These are phyloP conservation scores for Aspergillus pseudoglaucus DNA, from an alignment of 2,329 filamentous ascomycete genomes.

Conservation along the genomic window DNA sequence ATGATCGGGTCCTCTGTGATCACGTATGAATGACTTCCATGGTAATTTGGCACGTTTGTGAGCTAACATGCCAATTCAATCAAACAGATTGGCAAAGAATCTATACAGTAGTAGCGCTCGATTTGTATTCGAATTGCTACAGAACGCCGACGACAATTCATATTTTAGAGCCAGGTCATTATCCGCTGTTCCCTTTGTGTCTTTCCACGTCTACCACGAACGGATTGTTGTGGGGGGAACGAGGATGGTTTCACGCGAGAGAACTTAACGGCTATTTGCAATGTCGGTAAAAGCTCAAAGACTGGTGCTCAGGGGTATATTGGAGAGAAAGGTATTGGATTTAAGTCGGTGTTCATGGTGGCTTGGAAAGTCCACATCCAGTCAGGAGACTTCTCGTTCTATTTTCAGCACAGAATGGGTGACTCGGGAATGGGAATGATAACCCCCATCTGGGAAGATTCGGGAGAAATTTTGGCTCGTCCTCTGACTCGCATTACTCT, in stretches of 20 bases:
- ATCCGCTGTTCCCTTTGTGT: slow-evolving; percentile 12
- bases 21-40: slow-evolving; percentile 2
- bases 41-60: neutral
- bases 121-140: slow-evolving; percentile 30
- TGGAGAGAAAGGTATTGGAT: slow-evolving; percentile 32
- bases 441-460: slow-evolving; percentile 31
- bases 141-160: slow-evolving; percentile 40
- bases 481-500: slow-evolving; percentile 35
- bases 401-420: slow-evolving; percentile 26
- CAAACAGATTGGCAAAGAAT: slow-evolving; percentile 11
- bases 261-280: slow-evolving; percentile 35
- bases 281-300: slow-evolving; percentile 32
- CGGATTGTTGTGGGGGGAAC: slow-evolving; percentile 39
- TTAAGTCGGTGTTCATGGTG: slow-evolving; percentile 32
- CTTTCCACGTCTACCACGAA: slow-evolving; percentile 12
- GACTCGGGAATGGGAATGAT: slow-evolving; percentile 49
- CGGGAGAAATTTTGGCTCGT: neutral
- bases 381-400: slow-evolving; percentile 33
- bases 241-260: slow-evolving; percentile 36
- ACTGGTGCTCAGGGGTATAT: slow-evolving; percentile 20
- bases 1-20: slow-evolving; percentile 8
- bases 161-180: slow-evolving; percentile 16
- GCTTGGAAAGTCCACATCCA: slow-evolving; percentile 34
- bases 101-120: slow-evolving; percentile 15
- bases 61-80: neutral